A percentile compares a stretch with the other conserved stretches of the same genome.
These are phyloP conservation scores for Ricinus communis DNA, from an alignment of 345 rosid genomes.

Conservation along the genomic window DNA sequence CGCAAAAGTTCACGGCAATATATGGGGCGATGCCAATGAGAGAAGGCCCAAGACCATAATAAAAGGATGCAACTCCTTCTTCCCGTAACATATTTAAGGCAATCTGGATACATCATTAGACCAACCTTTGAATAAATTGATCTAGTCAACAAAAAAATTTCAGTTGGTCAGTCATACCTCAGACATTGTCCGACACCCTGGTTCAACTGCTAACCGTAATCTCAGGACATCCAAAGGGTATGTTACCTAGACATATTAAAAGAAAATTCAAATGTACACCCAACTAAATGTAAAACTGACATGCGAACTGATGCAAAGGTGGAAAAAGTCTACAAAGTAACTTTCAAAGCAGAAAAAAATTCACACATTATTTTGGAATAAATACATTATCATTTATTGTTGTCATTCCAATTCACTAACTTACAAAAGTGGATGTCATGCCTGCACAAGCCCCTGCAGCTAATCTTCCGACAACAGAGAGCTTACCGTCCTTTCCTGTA, in stretches of 20 bases:
- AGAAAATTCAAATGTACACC: not conserved
- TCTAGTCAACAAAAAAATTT: conserved; percentile 13
- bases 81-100: conserved; percentile 90
- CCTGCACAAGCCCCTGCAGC: conserved; percentile 99
- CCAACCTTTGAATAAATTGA: conserved; percentile 8
- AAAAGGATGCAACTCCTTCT: conserved; percentile 86
- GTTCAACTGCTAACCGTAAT: conserved; percentile 89
- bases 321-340: not conserved
- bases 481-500: conserved; percentile 69
- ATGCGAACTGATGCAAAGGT: not conserved
- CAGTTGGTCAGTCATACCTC: conserved; percentile 51
- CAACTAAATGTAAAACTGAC: not conserved
- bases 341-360: not conserved
- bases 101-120: conserved; percentile 46
- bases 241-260: conserved; percentile 53
- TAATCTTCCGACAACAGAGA: conserved; percentile 87
- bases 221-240: conserved; percentile 97
- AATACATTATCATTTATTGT: not conserved
- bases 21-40: conserved; percentile 93
- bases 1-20: conserved; percentile 92
- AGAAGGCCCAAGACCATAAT: conserved; percentile 93
- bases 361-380: not conserved
- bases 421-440: conserved; percentile 96
- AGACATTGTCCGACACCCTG: conserved; percentile 79
- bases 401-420: conserved; percentile 25